phyloP scores from a whole-genome alignment of 257 asterid species.

The Solanum virginianum region DNA sequence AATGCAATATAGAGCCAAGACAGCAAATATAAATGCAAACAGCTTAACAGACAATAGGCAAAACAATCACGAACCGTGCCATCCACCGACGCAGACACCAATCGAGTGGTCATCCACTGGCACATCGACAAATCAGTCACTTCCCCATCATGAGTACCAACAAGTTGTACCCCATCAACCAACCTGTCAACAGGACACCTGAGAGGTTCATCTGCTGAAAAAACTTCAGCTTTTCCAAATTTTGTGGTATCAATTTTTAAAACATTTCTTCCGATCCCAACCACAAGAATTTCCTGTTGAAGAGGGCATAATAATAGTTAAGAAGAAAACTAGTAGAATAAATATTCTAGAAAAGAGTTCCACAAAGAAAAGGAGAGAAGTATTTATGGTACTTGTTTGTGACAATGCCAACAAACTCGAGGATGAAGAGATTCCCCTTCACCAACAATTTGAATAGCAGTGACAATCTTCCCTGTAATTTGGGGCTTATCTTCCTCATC shows the following conservation, averaged over 20 bases:
- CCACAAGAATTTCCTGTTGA: conserved; percentile 84
- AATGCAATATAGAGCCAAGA: background rate
- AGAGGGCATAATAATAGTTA: background rate
- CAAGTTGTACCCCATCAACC: conserved; percentile 83
- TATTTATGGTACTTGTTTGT: conserved; percentile 57
- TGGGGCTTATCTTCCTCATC: conserved; percentile 95
- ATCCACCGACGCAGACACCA: conserved; percentile 91
- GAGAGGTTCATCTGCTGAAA: conserved; percentile 87
- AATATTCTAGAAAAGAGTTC: background rate
- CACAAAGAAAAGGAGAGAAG: background rate
- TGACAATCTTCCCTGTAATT: conserved; percentile 59
- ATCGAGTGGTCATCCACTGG: conserved; percentile 98
- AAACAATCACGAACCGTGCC: conserved; percentile 64
- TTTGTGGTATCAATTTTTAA: conserved; percentile 86
- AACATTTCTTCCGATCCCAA: conserved; percentile 67
- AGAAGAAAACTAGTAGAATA: background rate
- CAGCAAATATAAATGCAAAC: background rate
- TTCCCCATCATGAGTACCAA: conserved; percentile 95
- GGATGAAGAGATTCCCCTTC: conserved; percentile 85
- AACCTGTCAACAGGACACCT: conserved; percentile 64
- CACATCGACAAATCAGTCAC: conserved; percentile 96
- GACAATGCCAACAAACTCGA: conserved; percentile 98
- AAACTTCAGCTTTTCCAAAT: conserved; percentile 70
- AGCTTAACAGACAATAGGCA: background rate
- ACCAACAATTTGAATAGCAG: conserved; percentile 75